phyloP scores from a whole-genome alignment of 2,329 filamentous ascomycete genomes.

The Neocucurbitaria cava region DNA sequence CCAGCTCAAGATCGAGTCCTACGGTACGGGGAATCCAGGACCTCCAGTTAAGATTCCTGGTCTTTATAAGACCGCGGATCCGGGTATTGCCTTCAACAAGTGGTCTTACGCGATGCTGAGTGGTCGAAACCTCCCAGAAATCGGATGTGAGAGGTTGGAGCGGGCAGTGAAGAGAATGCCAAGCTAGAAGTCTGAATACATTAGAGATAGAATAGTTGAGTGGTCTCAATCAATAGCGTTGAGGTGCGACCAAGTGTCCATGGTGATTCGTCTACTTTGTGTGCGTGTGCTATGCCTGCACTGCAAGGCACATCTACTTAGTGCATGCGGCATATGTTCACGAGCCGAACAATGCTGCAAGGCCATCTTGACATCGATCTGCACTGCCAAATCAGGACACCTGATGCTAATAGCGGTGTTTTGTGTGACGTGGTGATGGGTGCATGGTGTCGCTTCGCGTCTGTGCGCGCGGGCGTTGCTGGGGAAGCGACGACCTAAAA shows the following conservation, averaged over 20 bases:
- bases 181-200: too few species aligned
- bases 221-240: neutral
- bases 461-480: conserved; percentile 19
- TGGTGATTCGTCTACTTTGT: neutral
- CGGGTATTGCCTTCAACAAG: conserved; percentile 59
- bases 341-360: neutral
- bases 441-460: conserved; percentile 11
- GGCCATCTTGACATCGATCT: too few species aligned
- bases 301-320: neutral
- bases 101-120: conserved; percentile 37
- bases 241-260: neutral
- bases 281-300: neutral
- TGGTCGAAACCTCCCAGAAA: neutral
- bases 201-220: neutral
- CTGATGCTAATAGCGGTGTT: neutral
- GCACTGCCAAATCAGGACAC: neutral
- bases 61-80: conserved; percentile 56
- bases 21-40: conserved; percentile 49
- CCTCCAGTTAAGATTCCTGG: conserved; percentile 58
- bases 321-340: neutral
- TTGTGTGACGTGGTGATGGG: conserved; percentile 23
- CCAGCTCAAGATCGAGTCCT: conserved; percentile 57
- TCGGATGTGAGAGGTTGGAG: neutral
- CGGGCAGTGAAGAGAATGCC: neutral
- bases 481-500: conserved; percentile 25